A percentile compares a stretch with the other conserved stretches of the same genome.
These are phyloP conservation scores for Gaultheria prostrata DNA, from an alignment of 148 eudicot species.

Conservation along the genomic window DNA sequence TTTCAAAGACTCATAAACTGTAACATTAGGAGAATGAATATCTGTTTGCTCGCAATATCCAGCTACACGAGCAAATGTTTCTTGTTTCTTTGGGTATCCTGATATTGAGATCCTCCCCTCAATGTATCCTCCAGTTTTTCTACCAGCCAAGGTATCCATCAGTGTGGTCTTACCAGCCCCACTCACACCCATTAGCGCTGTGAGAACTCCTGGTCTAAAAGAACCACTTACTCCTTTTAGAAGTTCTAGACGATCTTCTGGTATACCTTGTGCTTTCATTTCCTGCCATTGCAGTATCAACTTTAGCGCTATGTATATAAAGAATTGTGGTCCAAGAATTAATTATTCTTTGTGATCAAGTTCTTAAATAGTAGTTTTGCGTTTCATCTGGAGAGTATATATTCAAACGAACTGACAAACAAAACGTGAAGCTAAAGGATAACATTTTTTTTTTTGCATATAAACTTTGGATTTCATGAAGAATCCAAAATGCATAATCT, in stretches of 20 bases:
- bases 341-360: neutral
- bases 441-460: neutral
- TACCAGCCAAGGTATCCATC: constrained; percentile 81
- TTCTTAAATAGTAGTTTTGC: neutral
- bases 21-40: constrained; percentile 75
- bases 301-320: neutral
- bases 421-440: constrained; percentile 20
- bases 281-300: constrained; percentile 37
- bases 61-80: constrained; percentile 65
- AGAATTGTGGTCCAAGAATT: constrained; percentile 25
- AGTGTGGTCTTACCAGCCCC: constrained; percentile 83
- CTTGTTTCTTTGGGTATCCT: constrained; percentile 68
- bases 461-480: neutral
- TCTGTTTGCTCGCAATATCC: constrained; percentile 62
- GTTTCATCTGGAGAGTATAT: constrained; percentile 56
- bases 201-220: constrained; percentile 82
- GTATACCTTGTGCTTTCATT: constrained; percentile 68
- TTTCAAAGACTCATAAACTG: constrained; percentile 63
- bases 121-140: constrained; percentile 70
- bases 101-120: constrained; percentile 60
- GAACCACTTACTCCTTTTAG: constrained; percentile 76
- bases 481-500: neutral
- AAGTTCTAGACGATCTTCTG: constrained; percentile 56
- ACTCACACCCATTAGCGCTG: constrained; percentile 56
- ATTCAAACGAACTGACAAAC: constrained; percentile 37